Conservation (phyloP, 2,329 filamentous ascomycete species). For the Penicillium concentricum region DNA sequence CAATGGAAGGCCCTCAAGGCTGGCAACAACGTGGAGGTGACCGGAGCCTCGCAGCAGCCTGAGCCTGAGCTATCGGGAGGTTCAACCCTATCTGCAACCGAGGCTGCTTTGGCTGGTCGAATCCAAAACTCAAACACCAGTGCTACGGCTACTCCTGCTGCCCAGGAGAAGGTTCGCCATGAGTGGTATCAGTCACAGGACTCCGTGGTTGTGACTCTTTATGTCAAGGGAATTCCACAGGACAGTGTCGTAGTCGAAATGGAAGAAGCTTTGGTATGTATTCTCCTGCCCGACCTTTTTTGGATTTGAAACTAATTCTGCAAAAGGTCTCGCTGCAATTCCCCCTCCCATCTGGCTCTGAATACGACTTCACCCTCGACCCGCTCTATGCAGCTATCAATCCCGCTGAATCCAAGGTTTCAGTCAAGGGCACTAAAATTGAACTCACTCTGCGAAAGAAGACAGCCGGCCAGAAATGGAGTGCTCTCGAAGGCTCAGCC, state of each 20-base stretch:
- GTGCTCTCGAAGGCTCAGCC: slow-evolving; percentile 52
- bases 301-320: background rate
- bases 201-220: slow-evolving; percentile 63
- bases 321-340: slow-evolving; percentile 57
- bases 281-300: background rate
- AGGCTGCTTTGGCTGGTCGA: background rate
- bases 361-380: slow-evolving; percentile 62
- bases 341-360: slow-evolving; percentile 52
- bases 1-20: slow-evolving; percentile 34
- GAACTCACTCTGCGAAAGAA: slow-evolving; percentile 73
- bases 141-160: slow-evolving; percentile 8
- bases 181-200: slow-evolving; percentile 68
- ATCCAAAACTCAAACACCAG: background rate
- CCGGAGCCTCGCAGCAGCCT: background rate
- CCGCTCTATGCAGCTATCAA: slow-evolving; percentile 69
- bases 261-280: slow-evolving; percentile 46
- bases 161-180: slow-evolving; percentile 61
- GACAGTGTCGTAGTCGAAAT: slow-evolving; percentile 56
- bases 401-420: slow-evolving; percentile 57
- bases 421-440: slow-evolving; percentile 73
- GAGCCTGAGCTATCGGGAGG: background rate
- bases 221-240: slow-evolving; percentile 63
- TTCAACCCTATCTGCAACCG: background rate
- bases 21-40: slow-evolving; percentile 13
- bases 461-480: slow-evolving; percentile 66